Evolutionary conservation across 1,284 basidiomycete genomes (phyloP), one percentile per base, ranked within the genome.

Genomic region (Meira nashicola): DNA sequence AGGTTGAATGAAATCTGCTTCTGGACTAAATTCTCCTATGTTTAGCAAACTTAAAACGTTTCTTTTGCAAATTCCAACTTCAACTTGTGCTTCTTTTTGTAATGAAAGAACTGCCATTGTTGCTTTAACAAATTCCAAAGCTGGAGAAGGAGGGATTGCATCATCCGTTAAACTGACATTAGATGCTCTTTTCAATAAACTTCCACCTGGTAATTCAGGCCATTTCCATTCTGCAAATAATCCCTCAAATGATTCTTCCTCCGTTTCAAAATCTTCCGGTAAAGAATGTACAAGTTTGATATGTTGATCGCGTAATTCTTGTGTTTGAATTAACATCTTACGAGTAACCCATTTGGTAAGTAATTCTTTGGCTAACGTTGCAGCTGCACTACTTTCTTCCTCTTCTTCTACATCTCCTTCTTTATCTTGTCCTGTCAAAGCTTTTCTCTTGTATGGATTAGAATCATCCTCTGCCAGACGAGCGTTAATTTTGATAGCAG

Each of bases 71-170:
- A 98, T 81, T 15, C 91, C 89, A 21, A 96, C 85, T 73, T 98
- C 93, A 60, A 90, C 86, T 19, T 84, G 83, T 66, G 87, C 86
- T 15, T 93, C 90, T 65, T 83, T 86, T 1, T 88, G 86, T 39
- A 77, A 61, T 15, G 63, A 58, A 68, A 94, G 87, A 0, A 90
- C 85, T 1, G 92, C 90, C 67, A 90, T 93, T 1, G 85, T 81
- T 59, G 87, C 88, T 80, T 98, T 98, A 82, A 92, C 83, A 64
- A 96, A 89, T 78, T 98, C 94, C 38, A 98, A 84, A 0, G 87
- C 81, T 11, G 73, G 50, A 2, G 58, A 60, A 5, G 37, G 54
- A 0, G 91, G 88, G 8, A 33, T 33, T 19, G 21, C 23, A 48
- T 48, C 46, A 5, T 48, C 46, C 12, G 12, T 48, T 15, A 43